Evolutionary conservation across 2,329 filamentous ascomycete genomes (phyloP).

Genomic region (Zymoseptoria pseudotritici): DNA sequence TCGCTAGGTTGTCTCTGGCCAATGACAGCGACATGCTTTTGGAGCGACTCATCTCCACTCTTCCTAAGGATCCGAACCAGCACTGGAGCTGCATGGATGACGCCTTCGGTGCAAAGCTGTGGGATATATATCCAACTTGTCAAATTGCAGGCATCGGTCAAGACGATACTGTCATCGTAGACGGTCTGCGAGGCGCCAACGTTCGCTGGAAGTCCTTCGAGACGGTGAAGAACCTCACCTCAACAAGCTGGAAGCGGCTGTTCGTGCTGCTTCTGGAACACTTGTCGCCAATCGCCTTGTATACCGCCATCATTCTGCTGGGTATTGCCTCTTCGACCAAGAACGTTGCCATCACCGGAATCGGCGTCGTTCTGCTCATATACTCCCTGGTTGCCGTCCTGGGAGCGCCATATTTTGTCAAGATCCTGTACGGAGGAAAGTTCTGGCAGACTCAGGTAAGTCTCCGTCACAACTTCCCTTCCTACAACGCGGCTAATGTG

Average conservation of each 20-base stretch:
- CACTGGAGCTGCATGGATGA: slow-evolving; percentile 39
- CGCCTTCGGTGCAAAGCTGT: slow-evolving; percentile 35
- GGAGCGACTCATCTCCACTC: slow-evolving; percentile 40
- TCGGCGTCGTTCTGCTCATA: slow-evolving; percentile 13
- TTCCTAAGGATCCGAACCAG: slow-evolving; percentile 28
- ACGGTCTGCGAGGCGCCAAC: slow-evolving; percentile 35
- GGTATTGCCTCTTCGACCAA: background rate
- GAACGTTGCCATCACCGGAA: background rate
- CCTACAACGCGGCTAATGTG: background rate
- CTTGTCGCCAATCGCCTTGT: slow-evolving; percentile 10
- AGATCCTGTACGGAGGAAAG: slow-evolving; percentile 34
- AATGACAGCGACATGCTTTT: slow-evolving; percentile 41
- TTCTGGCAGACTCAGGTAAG: slow-evolving; percentile 31
- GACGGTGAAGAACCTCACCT: slow-evolving; percentile 20
- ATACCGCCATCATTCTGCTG: slow-evolving; percentile 2
- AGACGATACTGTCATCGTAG: slow-evolving; percentile 39
- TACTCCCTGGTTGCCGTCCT: slow-evolving; percentile 26
- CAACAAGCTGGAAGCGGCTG: background rate
- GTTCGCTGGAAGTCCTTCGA: slow-evolving; percentile 40
- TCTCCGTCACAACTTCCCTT: background rate
- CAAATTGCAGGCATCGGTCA: slow-evolving; percentile 36
- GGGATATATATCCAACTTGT: slow-evolving; percentile 39
- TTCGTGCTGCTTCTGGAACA: slow-evolving; percentile 3
- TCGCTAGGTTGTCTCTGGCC: slow-evolving; percentile 40
- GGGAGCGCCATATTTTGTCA: slow-evolving; percentile 30